These are phyloP conservation scores for Pichia sp. DNA, from an alignment of 1,139 yeast species.

Conservation along the genomic window DNA sequence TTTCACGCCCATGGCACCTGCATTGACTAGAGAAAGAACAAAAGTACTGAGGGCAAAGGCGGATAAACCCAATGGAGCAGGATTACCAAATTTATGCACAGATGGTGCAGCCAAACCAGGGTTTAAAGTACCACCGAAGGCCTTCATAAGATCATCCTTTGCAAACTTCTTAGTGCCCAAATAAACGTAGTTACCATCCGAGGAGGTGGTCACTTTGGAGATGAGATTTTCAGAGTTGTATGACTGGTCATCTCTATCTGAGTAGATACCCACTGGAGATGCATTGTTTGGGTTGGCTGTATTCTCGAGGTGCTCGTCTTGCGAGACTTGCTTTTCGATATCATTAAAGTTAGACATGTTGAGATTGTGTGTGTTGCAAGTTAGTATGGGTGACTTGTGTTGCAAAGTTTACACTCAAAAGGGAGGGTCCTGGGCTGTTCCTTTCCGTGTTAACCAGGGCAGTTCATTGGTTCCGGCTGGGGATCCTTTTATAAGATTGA, in stretches of 20 bases:
- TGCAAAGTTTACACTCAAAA: no score
- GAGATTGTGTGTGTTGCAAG: no score
- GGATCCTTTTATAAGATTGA: no score
- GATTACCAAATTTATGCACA: slow-evolving; percentile 70
- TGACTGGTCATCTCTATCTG: slow-evolving; percentile 12
- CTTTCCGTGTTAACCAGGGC: no score
- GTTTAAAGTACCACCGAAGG: slow-evolving; percentile 68
- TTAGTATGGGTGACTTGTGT: no score
- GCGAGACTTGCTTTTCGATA: slow-evolving; percentile 23
- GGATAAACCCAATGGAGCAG: slow-evolving; percentile 80
- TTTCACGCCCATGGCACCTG: slow-evolving; percentile 52
- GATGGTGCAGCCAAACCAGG: slow-evolving; percentile 62
- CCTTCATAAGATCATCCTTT: slow-evolving; percentile 50
- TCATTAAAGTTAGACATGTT: slow-evolving; percentile 17
- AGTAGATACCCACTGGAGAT: slow-evolving; percentile 13
- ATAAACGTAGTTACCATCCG: slow-evolving; percentile 49
- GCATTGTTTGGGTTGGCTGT: slow-evolving; percentile 5
- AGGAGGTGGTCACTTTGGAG: slow-evolving; percentile 20
- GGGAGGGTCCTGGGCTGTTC: no score
- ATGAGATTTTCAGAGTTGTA: slow-evolving; percentile 11
- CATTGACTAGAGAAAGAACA: slow-evolving; percentile 61
- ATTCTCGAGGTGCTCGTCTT: slow-evolving; percentile 20
- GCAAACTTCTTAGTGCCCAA: slow-evolving; percentile 69
- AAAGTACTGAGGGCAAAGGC: slow-evolving; percentile 85
- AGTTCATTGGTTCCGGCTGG: no score